phyloP scores from a whole-genome alignment of 2,329 filamentous ascomycete genomes.

The Diatrype stigma region DNA sequence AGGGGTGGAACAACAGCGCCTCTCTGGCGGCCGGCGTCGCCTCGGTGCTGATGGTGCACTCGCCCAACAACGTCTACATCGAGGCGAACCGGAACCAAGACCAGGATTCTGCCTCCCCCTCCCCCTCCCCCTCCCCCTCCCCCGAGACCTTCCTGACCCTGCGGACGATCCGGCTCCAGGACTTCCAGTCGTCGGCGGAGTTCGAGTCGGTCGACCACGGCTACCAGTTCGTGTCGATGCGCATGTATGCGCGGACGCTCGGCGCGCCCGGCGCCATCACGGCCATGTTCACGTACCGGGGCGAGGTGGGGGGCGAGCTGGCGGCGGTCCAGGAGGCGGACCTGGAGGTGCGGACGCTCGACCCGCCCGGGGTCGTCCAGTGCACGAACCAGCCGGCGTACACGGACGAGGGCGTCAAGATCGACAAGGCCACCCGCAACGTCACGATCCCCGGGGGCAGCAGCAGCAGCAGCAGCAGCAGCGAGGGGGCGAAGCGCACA shows the following conservation, averaged over 20 bases:
- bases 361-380: slow-evolving; percentile 39
- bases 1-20: slow-evolving; percentile 33
- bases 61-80: slow-evolving; percentile 41
- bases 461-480: too few species aligned
- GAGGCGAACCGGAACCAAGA: slow-evolving; percentile 34
- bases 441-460: slow-evolving; percentile 41
- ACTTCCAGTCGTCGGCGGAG: slow-evolving; percentile 46
- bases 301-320: slow-evolving; percentile 30
- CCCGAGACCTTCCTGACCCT: slow-evolving; percentile 44
- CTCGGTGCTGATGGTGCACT: slow-evolving; percentile 33
- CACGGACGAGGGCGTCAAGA: slow-evolving; percentile 37
- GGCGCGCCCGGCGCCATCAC: slow-evolving; percentile 46
- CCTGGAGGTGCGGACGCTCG: slow-evolving; percentile 48
- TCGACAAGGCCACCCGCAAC: slow-evolving; percentile 44
- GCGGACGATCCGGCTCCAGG: slow-evolving; percentile 39
- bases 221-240: slow-evolving; percentile 40
- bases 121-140: too few species aligned
- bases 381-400: slow-evolving; percentile 60
- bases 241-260: slow-evolving; percentile 47
- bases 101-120: too few species aligned
- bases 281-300: slow-evolving; percentile 50
- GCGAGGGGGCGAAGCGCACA: too few species aligned
- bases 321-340: slow-evolving; percentile 46
- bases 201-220: slow-evolving; percentile 35
- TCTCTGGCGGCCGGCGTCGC: slow-evolving; percentile 23